Percentiles rank a stretch among this genome's conserved stretches.
These are phyloP conservation scores for Allium cepa DNA, from an alignment of 106 monocot species.

Conservation along the genomic window DNA sequence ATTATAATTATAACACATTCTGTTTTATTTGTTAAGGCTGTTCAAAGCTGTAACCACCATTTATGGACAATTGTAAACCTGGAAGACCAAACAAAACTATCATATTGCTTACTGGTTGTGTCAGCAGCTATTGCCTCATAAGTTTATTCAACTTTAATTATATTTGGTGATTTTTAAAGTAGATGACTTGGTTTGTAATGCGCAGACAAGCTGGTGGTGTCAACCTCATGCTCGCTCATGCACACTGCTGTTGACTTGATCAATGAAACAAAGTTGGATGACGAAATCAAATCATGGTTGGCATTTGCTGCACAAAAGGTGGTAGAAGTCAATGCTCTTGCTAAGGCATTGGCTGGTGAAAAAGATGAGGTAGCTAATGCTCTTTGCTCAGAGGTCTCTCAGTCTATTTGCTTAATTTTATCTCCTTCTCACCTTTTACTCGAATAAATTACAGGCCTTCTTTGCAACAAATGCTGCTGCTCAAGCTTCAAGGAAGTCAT, in stretches of 20 bases:
- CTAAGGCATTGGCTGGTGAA: constrained; percentile 12
- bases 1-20: not conserved
- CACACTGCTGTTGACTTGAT: constrained; percentile 15
- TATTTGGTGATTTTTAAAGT: not conserved
- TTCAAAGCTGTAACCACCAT: no score
- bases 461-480: constrained; percentile 14
- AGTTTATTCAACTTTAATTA: not conserved
- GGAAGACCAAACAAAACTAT: no score
- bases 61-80: no score
- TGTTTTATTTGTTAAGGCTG: no score
- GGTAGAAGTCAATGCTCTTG: constrained; percentile 14
- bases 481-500: constrained; percentile 19
- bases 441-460: not conserved
- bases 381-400: not conserved
- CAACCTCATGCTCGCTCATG: constrained; percentile 12
- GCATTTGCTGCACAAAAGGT: constrained; percentile 12
- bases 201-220: constrained; percentile 14
- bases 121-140: no score
- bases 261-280: constrained; percentile 12
- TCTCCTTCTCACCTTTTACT: not conserved
- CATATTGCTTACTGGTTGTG: no score
- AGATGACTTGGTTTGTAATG: not conserved
- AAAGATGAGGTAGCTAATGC: constrained; percentile 11
- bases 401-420: not conserved
- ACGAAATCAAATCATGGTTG: constrained; percentile 12